A percentile compares a stretch with the other conserved stretches of the same genome.
phyloP scores from a whole-genome alignment of 2,329 filamentous ascomycete genomes.

The Ophiostoma pallidulum region DNA sequence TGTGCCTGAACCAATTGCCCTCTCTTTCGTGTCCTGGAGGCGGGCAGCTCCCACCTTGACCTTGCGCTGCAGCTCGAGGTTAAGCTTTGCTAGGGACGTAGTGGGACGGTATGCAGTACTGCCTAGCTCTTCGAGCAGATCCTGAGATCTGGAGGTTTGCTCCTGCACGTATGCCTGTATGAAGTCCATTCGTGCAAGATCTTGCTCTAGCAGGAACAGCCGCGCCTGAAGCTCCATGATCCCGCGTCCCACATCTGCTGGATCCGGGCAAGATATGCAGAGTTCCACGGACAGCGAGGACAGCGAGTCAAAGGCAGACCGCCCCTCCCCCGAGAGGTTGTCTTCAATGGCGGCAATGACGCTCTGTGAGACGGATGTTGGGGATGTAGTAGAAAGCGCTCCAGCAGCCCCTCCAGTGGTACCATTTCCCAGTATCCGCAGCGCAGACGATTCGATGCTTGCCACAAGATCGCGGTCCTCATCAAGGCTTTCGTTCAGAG shows the following conservation, averaged over 20 bases:
- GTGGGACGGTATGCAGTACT: constrained; percentile 43
- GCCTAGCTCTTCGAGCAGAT: constrained; percentile 34
- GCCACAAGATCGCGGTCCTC: constrained; percentile 54
- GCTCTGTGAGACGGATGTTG: constrained; percentile 20
- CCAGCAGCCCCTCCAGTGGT: neutral
- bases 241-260: constrained; percentile 38
- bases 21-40: constrained; percentile 56
- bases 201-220: constrained; percentile 46
- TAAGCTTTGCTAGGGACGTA: constrained; percentile 54
- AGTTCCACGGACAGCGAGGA: constrained; percentile 42
- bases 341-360: constrained; percentile 46
- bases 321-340: constrained; percentile 45
- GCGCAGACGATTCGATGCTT: constrained; percentile 48
- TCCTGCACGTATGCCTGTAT: constrained; percentile 46
- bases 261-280: constrained; percentile 38
- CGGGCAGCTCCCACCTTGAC: constrained; percentile 58
- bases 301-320: constrained; percentile 47
- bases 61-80: constrained; percentile 63
- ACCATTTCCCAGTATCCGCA: constrained; percentile 37
- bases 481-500: constrained; percentile 68
- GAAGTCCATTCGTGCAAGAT: constrained; percentile 42
- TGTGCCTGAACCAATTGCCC: constrained; percentile 14
- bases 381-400: constrained; percentile 22
- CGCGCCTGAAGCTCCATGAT: constrained; percentile 49
- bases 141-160: constrained; percentile 35